Conservation (phyloP, 2,329 filamentous ascomycete genomes). For the Colletotrichum noveboracense region DNA sequence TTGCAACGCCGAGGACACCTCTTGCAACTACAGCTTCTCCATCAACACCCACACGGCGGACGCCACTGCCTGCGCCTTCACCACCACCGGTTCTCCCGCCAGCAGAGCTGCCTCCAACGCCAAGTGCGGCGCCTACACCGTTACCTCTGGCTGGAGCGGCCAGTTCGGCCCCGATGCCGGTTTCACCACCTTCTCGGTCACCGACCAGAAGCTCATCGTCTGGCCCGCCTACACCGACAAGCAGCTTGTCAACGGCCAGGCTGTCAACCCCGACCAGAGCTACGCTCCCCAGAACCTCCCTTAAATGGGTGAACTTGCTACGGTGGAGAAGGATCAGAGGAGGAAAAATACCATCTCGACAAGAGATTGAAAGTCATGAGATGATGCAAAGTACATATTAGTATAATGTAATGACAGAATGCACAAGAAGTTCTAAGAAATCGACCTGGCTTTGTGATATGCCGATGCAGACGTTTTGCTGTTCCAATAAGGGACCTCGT, state of each 20-base stretch:
- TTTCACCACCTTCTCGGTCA: conserved; percentile 60
- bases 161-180: conserved; percentile 57
- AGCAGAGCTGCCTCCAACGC: conserved; percentile 42
- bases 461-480: not conserved
- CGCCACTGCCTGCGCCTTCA: conserved; percentile 41
- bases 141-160: conserved; percentile 61
- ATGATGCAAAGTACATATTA: not conserved
- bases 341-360: not conserved
- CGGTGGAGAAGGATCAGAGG: not conserved
- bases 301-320: not conserved
- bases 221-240: conserved; percentile 61
- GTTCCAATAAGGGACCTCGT: not conserved
- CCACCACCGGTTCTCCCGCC: conserved; percentile 41
- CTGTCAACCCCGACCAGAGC: conserved; percentile 54
- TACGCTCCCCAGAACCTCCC: conserved; percentile 38
- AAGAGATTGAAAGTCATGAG: not conserved
- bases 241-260: conserved; percentile 47
- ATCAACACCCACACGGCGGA: conserved; percentile 40
- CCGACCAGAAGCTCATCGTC: conserved; percentile 50
- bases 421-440: not conserved
- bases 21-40: conserved; percentile 49
- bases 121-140: conserved; percentile 53
- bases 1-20: conserved; percentile 42
- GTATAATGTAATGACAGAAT: not conserved
- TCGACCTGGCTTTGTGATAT: not conserved